Conservation (phyloP, 352 stramenopile species). For the Pythium graminicola region DNA sequence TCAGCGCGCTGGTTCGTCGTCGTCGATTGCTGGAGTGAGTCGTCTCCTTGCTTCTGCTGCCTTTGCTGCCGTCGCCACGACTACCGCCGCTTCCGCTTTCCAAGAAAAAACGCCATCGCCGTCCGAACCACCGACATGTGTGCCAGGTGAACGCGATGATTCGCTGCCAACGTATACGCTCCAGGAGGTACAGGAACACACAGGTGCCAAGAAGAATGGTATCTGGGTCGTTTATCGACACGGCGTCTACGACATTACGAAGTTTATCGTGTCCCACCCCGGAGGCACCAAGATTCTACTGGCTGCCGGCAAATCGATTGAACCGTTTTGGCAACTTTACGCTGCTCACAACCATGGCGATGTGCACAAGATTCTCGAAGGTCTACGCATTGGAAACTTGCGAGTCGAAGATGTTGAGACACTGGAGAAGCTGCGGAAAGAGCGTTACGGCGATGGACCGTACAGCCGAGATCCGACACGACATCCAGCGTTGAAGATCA, state of each 20-base stretch:
- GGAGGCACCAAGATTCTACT: conserved; percentile 88
- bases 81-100: conserved; percentile 20
- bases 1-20: too few species aligned
- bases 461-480: conserved; percentile 91
- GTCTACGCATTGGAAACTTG: conserved; percentile 87
- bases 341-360: conserved; percentile 92
- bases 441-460: conserved; percentile 83
- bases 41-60: conserved; percentile 1
- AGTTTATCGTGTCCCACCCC: conserved; percentile 93
- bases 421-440: conserved; percentile 75
- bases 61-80: conserved; percentile 1
- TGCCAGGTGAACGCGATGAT: conserved; percentile 29
- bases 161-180: conserved; percentile 61
- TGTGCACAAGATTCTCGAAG: conserved; percentile 89
- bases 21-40: not conserved
- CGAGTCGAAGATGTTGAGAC: conserved; percentile 83
- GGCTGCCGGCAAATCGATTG: conserved; percentile 78
- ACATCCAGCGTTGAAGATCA: conserved; percentile 86
- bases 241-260: conserved; percentile 96
- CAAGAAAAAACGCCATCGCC: conserved; percentile 1
- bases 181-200: conserved; percentile 67
- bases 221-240: conserved; percentile 92
- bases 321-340: conserved; percentile 96
- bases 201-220: conserved; percentile 57
- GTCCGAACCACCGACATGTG: not conserved